These are phyloP conservation scores for Teunomyces aglyptinius DNA, from an alignment of 805 yeast species.

Conservation along the genomic window DNA sequence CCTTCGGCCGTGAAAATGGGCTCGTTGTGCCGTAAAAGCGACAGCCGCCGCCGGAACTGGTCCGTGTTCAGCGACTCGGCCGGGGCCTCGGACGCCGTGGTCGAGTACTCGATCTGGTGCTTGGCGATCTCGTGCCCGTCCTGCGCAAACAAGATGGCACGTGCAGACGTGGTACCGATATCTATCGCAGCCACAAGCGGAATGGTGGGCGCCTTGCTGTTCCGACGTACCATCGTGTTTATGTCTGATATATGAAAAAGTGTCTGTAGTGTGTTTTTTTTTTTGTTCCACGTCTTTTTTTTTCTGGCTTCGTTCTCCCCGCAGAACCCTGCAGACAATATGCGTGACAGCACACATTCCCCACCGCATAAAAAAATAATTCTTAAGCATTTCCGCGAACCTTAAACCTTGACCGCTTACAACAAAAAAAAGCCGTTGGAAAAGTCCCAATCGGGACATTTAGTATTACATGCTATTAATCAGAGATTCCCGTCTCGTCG, in stretches of 20 bases:
- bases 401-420: too few relatives aligned
- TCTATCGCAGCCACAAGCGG: constrained; percentile 70
- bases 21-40: constrained; percentile 44
- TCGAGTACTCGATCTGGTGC: constrained; percentile 86
- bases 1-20: constrained; percentile 76
- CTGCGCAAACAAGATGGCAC: constrained; percentile 77
- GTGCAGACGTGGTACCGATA: constrained; percentile 88
- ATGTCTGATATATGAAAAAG: neutral
- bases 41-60: constrained; percentile 45
- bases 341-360: neutral
- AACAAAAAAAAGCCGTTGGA: neutral
- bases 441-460: neutral
- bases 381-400: too few relatives aligned
- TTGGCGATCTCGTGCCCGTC: constrained; percentile 78
- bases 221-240: constrained; percentile 43
- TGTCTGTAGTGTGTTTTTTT: neutral
- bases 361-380: neutral
- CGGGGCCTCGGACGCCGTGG: constrained; percentile 61
- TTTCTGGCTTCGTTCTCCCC: neutral
- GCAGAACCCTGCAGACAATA: neutral
- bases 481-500: constrained; percentile 1
- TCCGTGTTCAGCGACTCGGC: constrained; percentile 41
- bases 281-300: neutral
- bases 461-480: neutral
- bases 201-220: constrained; percentile 38